Evolutionary conservation across 2,329 filamentous ascomycete species (phyloP).

Genomic region (Myrmaecium sp.): DNA sequence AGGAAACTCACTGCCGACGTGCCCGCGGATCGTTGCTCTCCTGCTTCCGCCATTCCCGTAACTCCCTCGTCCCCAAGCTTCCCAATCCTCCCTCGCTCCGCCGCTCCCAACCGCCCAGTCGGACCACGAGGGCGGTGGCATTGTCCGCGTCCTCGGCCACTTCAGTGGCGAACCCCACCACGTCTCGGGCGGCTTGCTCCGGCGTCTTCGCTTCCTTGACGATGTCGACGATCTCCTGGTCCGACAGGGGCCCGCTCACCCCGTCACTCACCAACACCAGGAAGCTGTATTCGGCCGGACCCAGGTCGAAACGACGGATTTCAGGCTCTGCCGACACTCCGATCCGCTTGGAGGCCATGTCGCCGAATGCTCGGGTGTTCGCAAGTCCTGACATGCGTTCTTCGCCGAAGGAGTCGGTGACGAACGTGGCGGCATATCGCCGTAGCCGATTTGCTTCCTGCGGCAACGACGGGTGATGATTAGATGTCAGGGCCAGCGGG

Average conservation of each 20-base stretch:
- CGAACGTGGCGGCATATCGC: slow-evolving; percentile 70
- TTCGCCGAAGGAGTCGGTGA: slow-evolving; percentile 93
- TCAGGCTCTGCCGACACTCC: slow-evolving; percentile 92
- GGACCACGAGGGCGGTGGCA: slow-evolving; percentile 44
- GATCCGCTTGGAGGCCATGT: slow-evolving; percentile 79
- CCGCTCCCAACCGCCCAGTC: slow-evolving; percentile 48
- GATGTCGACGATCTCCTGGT: slow-evolving; percentile 93
- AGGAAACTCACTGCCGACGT: too few species aligned
- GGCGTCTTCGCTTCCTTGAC: slow-evolving; percentile 88
- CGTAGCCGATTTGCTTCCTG: slow-evolving; percentile 68
- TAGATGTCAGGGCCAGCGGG: slow-evolving; percentile 66
- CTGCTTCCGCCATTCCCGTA: slow-evolving; percentile 62
- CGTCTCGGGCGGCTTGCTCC: slow-evolving; percentile 60
- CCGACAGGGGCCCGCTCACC: slow-evolving; percentile 66
- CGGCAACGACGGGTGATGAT: slow-evolving; percentile 84
- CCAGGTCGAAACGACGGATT: slow-evolving; percentile 60
- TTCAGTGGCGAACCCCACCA: slow-evolving; percentile 81
- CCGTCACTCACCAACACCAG: slow-evolving; percentile 80
- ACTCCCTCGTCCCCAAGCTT: slow-evolving; percentile 80
- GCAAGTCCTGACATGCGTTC: slow-evolving; percentile 86
- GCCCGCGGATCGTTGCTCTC: slow-evolving; percentile 72
- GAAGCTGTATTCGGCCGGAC: slow-evolving; percentile 75
- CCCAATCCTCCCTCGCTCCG: slow-evolving; percentile 73
- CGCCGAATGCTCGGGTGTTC: slow-evolving; percentile 87
- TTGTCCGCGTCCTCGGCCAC: slow-evolving; percentile 49